Conservation (phyloP, 176 grass and related monocot species). For the Bolboschoenus planiculmis region DNA sequence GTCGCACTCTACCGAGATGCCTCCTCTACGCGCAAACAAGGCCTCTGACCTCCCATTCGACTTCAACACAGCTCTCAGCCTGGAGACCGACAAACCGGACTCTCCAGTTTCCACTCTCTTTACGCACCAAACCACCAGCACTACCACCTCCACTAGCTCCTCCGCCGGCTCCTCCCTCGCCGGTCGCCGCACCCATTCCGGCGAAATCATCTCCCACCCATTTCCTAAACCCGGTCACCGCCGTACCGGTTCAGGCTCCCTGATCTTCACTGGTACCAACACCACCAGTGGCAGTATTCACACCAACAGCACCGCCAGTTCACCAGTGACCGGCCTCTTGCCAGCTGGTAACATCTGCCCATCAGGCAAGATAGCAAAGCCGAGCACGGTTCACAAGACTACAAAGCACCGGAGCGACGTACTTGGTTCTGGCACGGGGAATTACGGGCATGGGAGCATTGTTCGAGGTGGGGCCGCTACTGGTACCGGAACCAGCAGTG, state of each 20-base stretch:
- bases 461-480: conserved; percentile 41
- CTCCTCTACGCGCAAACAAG: conserved; percentile 44
- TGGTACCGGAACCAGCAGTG: not conserved
- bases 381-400: conserved; percentile 22
- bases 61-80: conserved; percentile 44
- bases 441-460: conserved; percentile 95
- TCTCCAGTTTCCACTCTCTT: conserved; percentile 51
- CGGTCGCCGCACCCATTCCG: conserved; percentile 58
- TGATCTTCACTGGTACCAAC: conserved; percentile 50
- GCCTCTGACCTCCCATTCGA: conserved; percentile 54
- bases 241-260: conserved; percentile 69
- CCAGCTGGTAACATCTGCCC: conserved; percentile 84
- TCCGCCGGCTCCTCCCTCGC: conserved; percentile 54
- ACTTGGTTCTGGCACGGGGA: conserved; percentile 72
- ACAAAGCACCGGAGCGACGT: conserved; percentile 52
- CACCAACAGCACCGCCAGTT: conserved; percentile 55
- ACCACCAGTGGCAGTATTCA: not conserved
- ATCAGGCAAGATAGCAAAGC: conserved; percentile 61
- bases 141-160: conserved; percentile 57
- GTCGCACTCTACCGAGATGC: conserved; percentile 40
- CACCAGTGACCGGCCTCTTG: conserved; percentile 60
- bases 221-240: conserved; percentile 44
- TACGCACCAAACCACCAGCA: conserved; percentile 29
- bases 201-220: conserved; percentile 56
- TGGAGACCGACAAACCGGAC: conserved; percentile 50